These are phyloP conservation scores for Arbutus unedo DNA, from an alignment of 148 eudicot species.

Conservation along the genomic window DNA sequence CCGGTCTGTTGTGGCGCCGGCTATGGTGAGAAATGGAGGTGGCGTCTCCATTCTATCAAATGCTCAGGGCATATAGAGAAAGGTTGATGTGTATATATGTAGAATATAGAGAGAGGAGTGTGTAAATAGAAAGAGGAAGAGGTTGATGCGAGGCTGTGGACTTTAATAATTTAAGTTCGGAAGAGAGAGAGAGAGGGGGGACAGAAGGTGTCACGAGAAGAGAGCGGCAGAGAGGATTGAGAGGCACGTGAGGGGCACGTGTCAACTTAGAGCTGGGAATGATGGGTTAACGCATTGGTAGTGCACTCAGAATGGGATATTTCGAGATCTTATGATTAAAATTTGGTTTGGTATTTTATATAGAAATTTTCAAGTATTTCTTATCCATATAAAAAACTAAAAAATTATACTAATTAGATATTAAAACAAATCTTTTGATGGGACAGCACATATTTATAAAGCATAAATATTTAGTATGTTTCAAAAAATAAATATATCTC, in stretches of 20 bases:
- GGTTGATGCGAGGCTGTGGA: not conserved
- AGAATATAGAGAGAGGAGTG: not conserved
- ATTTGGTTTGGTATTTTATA: too few species aligned
- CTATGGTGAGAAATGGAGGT: conserved; percentile 17
- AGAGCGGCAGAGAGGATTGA: not conserved
- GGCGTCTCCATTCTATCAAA: conserved; percentile 9
- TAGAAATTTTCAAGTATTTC: too few species aligned
- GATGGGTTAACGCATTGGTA: too few species aligned
- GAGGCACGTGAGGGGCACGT: conserved; percentile 3
- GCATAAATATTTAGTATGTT: too few species aligned
- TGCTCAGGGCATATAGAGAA: not conserved
- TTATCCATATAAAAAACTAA: too few species aligned
- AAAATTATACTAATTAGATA: too few species aligned
- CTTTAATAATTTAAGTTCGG: not conserved
- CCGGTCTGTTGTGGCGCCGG: not conserved
- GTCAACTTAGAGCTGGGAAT: not conserved
- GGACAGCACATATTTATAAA: too few species aligned
- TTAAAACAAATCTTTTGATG: too few species aligned
- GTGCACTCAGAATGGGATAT: too few species aligned
- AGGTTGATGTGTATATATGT: not conserved
- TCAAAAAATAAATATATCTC: too few species aligned
- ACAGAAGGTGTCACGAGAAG: not conserved
- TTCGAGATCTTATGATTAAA: too few species aligned
- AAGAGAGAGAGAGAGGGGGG: not conserved
- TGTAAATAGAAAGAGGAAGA: not conserved